Percentiles rank a stretch among this genome's conserved stretches.
These are phyloP conservation scores for Pseudogymnoascus pannorum DNA, from an alignment of 2,329 filamentous ascomycete species.

Conservation along the genomic window DNA sequence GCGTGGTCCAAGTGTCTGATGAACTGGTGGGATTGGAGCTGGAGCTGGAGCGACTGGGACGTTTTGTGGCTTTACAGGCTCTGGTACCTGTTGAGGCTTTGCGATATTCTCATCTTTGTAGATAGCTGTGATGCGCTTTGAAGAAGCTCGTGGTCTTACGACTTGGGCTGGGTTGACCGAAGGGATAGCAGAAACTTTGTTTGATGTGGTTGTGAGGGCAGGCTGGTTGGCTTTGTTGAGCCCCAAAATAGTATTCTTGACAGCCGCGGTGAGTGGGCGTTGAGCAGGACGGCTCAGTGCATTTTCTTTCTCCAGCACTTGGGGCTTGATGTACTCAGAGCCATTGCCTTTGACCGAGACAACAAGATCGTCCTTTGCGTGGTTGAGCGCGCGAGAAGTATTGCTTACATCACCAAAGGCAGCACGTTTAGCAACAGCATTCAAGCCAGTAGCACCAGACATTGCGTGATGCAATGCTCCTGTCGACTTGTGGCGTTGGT, in stretches of 20 bases:
- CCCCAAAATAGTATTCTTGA: constrained; percentile 15
- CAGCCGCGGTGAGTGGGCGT: constrained; percentile 37
- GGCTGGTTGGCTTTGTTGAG: constrained; percentile 6
- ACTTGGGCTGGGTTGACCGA: constrained; percentile 9
- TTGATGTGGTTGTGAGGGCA: not conserved
- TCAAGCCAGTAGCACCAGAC: constrained; percentile 47
- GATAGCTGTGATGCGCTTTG: constrained; percentile 45
- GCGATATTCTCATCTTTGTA: constrained; percentile 44
- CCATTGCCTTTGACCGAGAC: constrained; percentile 37
- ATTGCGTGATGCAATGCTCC: constrained; percentile 48
- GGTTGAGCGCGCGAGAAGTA: constrained; percentile 35
- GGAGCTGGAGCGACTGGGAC: constrained; percentile 23
- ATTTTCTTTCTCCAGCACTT: constrained; percentile 35
- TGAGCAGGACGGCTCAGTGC: constrained; percentile 53
- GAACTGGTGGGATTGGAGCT: constrained; percentile 21
- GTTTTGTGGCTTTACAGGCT: constrained; percentile 20
- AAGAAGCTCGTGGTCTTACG: constrained; percentile 30
- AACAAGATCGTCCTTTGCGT: constrained; percentile 49
- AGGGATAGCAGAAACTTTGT: constrained; percentile 13
- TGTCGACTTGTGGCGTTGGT: constrained; percentile 78
- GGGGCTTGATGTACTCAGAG: constrained; percentile 24
- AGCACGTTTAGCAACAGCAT: constrained; percentile 63
- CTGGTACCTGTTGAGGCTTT: constrained; percentile 16
- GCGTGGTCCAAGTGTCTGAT: constrained; percentile 24
- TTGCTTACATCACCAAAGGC: constrained; percentile 82